These are phyloP conservation scores for Pseudocercospora eumusae DNA, from an alignment of 2,329 filamentous ascomycete genomes.

Conservation along the genomic window DNA sequence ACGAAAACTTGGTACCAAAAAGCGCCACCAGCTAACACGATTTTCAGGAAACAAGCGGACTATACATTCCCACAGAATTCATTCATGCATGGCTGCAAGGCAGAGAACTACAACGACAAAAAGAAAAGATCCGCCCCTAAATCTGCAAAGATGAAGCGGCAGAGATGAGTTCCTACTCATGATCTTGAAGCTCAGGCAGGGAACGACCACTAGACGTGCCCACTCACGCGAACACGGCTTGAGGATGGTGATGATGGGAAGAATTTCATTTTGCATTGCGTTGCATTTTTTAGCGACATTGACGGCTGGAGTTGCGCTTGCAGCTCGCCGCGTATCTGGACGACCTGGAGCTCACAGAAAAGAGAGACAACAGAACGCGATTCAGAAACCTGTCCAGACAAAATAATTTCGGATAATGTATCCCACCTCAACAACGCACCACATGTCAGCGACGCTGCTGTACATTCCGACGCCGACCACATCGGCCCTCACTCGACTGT, in stretches of 20 bases:
- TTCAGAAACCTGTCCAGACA: constrained; percentile 1
- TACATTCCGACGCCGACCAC: neutral
- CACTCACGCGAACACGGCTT: constrained; percentile 10
- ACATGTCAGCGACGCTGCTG: constrained; percentile 1
- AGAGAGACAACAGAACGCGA: constrained; percentile 7
- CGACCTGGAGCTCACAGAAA: constrained; percentile 8
- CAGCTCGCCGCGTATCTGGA: constrained; percentile 10
- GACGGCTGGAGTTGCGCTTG: constrained; percentile 13
- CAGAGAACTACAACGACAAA: constrained; percentile 24
- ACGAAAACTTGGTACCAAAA: neutral
- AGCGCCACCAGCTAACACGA: constrained; percentile 9
- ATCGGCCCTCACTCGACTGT: neutral
- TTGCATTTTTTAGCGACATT: constrained; percentile 8
- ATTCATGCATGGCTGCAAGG: constrained; percentile 58
- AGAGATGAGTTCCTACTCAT: constrained; percentile 14
- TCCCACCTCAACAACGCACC: neutral
- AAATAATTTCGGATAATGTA: neutral
- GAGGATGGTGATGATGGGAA: constrained; percentile 8
- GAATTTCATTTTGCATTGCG: constrained; percentile 5
- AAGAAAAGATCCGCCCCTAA: constrained; percentile 13
- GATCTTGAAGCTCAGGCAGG: constrained; percentile 20
- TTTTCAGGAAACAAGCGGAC: constrained; percentile 49
- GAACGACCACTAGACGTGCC: constrained; percentile 9
- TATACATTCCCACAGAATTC: constrained; percentile 64
- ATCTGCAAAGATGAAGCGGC: constrained; percentile 10